Conservation (phyloP, 2,329 filamentous ascomycete genomes). For the Orbilia oligospora region DNA sequence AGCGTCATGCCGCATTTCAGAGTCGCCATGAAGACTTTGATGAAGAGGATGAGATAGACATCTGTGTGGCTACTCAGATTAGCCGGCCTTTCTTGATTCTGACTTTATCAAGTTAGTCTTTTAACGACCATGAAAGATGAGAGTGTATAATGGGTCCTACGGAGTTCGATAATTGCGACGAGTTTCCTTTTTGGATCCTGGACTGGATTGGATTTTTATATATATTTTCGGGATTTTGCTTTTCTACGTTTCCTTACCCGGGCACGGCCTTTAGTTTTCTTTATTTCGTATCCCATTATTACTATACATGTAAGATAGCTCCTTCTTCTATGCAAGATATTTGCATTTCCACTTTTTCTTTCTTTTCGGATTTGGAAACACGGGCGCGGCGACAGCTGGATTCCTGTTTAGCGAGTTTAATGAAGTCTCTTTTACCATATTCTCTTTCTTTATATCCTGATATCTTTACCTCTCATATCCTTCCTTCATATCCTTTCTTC, state of each 20-base stretch:
- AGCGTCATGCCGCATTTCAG: slow-evolving; percentile 56
- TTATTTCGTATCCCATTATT: not conserved
- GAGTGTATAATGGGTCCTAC: slow-evolving; percentile 2
- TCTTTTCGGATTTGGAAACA: slow-evolving; percentile 21
- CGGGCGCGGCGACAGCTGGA: slow-evolving; percentile 29
- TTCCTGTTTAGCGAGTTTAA: slow-evolving; percentile 31
- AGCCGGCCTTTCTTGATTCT: not conserved
- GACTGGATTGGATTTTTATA: slow-evolving; percentile 13
- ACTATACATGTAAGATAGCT: slow-evolving; percentile 32
- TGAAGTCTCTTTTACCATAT: slow-evolving; percentile 5
- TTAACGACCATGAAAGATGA: not conserved
- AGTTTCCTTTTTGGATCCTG: slow-evolving; percentile 54
- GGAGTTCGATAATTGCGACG: slow-evolving; percentile 38
- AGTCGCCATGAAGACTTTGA: slow-evolving; percentile 47
- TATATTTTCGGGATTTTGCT: slow-evolving; percentile 12
- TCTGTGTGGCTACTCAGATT: not conserved
- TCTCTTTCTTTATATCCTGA: not conserved
- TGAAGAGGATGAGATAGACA: slow-evolving; percentile 46
- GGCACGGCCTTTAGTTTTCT: slow-evolving; percentile 10
- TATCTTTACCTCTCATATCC: not conserved
- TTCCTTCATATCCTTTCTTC: not conserved
- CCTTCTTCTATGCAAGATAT: slow-evolving; percentile 16
- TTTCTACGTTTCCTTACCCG: slow-evolving; percentile 9
- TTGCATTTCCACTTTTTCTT: slow-evolving; percentile 23
- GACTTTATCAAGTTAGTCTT: not conserved